phyloP scores from a whole-genome alignment of 495 filamentous ascomycete species.

The Tirmania nivea region DNA sequence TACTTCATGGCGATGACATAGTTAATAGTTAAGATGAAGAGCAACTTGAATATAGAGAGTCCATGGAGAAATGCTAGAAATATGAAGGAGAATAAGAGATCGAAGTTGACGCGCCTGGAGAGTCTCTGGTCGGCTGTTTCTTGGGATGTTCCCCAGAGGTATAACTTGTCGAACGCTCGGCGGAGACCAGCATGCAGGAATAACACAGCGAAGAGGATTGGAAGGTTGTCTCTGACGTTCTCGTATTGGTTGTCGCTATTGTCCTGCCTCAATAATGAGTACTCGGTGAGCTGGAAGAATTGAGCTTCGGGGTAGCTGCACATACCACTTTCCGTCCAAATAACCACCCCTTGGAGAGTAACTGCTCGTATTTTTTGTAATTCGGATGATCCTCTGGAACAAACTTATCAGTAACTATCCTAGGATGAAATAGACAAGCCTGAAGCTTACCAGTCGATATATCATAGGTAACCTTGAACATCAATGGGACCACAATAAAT shows the following conservation, averaged over 20 bases:
- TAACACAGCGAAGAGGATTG: slow-evolving; percentile 49
- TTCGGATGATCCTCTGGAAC: slow-evolving; percentile 53
- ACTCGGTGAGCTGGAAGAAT: not conserved
- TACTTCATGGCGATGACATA: slow-evolving; percentile 35
- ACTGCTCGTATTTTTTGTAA: slow-evolving; percentile 47
- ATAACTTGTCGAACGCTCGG: slow-evolving; percentile 36
- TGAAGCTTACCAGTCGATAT: slow-evolving; percentile 54
- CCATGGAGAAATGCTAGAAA: slow-evolving; percentile 69
- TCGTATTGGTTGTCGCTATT: slow-evolving; percentile 75
- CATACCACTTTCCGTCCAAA: slow-evolving; percentile 76
- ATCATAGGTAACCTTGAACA: slow-evolving; percentile 74
- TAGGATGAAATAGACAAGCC: not conserved
- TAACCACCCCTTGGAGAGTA: slow-evolving; percentile 74
- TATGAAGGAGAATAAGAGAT: slow-evolving; percentile 57
- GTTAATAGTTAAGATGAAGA: slow-evolving; percentile 60
- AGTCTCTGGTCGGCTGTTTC: slow-evolving; percentile 24
- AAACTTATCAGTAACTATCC: not conserved
- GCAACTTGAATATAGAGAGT: slow-evolving; percentile 59
- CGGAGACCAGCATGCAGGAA: slow-evolving; percentile 58
- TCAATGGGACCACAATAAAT: slow-evolving; percentile 45
- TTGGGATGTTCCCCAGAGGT: slow-evolving; percentile 4
- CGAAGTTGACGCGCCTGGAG: slow-evolving; percentile 60
- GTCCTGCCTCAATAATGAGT: slow-evolving; percentile 33
- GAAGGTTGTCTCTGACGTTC: slow-evolving; percentile 72
- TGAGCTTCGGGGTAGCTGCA: slow-evolving; percentile 1